A percentile compares a stretch with the other conserved stretches of the same genome.
phyloP scores from a whole-genome alignment of 1,284 basidiomycete genomes.

The Rugiboletus extremiorientalis region DNA sequence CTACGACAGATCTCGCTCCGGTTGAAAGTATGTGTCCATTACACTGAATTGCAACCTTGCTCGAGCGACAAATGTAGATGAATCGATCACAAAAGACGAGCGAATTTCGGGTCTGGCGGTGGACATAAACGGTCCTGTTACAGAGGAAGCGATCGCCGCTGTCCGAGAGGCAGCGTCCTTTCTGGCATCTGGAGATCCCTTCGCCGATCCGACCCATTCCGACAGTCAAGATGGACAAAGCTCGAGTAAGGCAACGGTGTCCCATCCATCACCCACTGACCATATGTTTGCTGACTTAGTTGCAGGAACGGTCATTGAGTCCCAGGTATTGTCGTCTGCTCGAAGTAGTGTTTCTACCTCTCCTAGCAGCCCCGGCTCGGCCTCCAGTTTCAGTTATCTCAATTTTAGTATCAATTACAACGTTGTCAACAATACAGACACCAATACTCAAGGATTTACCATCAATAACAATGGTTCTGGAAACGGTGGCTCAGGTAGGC shows the following conservation, averaged over 20 bases:
- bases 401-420: slow-evolving; percentile 5
- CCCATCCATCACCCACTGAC: background rate
- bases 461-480: slow-evolving; percentile 7
- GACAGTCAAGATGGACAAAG: background rate
- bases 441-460: slow-evolving; percentile 1
- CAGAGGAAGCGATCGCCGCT: background rate
- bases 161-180: background rate
- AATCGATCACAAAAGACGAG: background rate
- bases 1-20: background rate
- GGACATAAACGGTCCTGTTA: no score
- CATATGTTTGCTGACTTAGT: background rate
- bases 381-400: background rate
- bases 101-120: background rate
- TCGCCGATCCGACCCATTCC: background rate
- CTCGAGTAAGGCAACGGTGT: background rate
- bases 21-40: background rate
- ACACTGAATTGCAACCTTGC: background rate
- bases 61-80: background rate
- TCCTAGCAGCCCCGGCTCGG: slow-evolving; percentile 3
- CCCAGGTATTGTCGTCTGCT: background rate
- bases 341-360: background rate
- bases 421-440: background rate
- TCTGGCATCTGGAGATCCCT: background rate
- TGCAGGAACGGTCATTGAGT: background rate
- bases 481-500: slow-evolving; percentile 13